Evolutionary conservation across 306 rosid genomes (phyloP).

Genomic region (Dryas alaskensis): DNA sequence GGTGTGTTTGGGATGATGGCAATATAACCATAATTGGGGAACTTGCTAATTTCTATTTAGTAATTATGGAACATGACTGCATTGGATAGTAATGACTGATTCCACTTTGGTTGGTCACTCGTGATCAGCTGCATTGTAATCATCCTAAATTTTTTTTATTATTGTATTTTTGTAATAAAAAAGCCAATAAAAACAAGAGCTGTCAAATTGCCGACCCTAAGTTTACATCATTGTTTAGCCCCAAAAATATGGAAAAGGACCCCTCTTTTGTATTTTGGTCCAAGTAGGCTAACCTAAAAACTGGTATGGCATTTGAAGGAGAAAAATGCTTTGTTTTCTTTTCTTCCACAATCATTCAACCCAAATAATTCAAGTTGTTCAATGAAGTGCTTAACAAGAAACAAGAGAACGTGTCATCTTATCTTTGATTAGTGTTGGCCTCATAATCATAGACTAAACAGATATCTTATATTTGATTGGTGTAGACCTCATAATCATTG

Average conservation of each 20-base stretch:
- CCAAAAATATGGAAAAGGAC: not conserved
- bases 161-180: not conserved
- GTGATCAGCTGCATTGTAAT: conserved; percentile 2
- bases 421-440: too few relatives aligned
- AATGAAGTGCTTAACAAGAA: conserved; percentile 11
- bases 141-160: not conserved
- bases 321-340: not conserved
- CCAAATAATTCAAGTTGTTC: not conserved
- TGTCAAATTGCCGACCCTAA: not conserved
- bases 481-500: too few relatives aligned
- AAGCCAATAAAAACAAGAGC: not conserved
- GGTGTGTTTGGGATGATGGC: too few relatives aligned
- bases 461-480: too few relatives aligned
- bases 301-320: not conserved
- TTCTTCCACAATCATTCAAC: not conserved
- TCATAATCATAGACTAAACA: too few relatives aligned
- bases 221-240: not conserved
- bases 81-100: not conserved
- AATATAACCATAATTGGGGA: too few relatives aligned
- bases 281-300: not conserved
- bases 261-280: not conserved
- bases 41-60: too few relatives aligned
- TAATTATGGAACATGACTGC: too few relatives aligned
- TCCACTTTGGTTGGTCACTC: conserved; percentile 3
- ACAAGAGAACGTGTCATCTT: not conserved